Evolutionary conservation across 192 early-diverging fungal species (phyloP).

Genomic region (Coemansia javaensis): DNA sequence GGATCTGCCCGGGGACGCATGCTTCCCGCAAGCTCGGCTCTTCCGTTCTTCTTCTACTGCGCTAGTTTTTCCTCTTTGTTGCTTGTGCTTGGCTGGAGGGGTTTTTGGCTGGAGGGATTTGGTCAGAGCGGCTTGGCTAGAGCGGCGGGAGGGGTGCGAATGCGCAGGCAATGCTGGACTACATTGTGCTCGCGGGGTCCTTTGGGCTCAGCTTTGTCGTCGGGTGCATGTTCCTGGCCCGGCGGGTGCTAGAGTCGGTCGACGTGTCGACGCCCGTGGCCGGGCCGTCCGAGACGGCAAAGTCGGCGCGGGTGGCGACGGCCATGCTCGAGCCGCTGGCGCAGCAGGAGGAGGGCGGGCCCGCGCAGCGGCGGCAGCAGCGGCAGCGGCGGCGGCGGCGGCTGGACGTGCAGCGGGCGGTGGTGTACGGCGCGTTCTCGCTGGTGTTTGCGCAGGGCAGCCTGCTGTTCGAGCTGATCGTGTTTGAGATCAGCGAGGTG

Average conservation of each 20-base stretch:
- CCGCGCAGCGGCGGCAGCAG: neutral
- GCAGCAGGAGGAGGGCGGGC: neutral
- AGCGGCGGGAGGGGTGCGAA: too few relatives aligned
- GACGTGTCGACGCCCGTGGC: constrained; percentile 47
- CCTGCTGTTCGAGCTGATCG: constrained; percentile 74
- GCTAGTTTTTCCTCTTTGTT: too few relatives aligned
- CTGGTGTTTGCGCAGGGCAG: constrained; percentile 73
- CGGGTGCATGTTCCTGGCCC: constrained; percentile 65
- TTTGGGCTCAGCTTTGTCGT: constrained; percentile 66
- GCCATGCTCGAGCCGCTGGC: constrained; percentile 25
- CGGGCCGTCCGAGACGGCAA: constrained; percentile 24
- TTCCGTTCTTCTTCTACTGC: too few relatives aligned
- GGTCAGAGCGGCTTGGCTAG: too few relatives aligned
- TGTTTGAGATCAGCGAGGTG: constrained; percentile 74
- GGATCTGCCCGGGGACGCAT: too few relatives aligned
- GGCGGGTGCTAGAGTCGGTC: constrained; percentile 66
- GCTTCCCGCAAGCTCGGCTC: too few relatives aligned
- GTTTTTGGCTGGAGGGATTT: too few relatives aligned
- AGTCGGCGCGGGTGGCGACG: constrained; percentile 26
- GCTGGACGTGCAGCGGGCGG: constrained; percentile 45
- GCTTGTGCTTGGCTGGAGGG: too few relatives aligned
- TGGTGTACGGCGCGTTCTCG: constrained; percentile 71
- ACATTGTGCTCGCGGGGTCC: constrained; percentile 55
- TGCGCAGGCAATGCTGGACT: constrained; percentile 37
- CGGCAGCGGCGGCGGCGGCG: constrained; percentile 37